Evolutionary conservation across 2,329 filamentous ascomycete species (phyloP).

Genomic region (Beauveria caledonica): DNA sequence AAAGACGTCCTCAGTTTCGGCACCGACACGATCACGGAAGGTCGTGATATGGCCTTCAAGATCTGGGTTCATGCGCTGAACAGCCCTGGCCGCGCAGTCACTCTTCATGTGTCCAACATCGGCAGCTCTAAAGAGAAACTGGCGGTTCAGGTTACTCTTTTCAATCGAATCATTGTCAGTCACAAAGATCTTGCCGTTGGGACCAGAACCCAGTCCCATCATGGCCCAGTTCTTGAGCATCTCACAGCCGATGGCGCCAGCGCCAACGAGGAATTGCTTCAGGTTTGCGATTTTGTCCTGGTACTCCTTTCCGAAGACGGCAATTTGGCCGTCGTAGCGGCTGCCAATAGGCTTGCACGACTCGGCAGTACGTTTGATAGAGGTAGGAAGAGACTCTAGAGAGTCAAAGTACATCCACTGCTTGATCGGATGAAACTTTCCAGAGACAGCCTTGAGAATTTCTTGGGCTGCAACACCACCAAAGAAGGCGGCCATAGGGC

Average conservation of each 20-base stretch:
- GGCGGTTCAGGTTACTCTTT: constrained; percentile 95
- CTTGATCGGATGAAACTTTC: constrained; percentile 91
- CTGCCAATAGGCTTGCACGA: constrained; percentile 77
- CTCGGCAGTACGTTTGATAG: constrained; percentile 68
- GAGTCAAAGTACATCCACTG: constrained; percentile 99
- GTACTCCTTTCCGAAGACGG: constrained; percentile 87
- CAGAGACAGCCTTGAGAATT: constrained; percentile 91
- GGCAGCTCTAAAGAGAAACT: constrained; percentile 88
- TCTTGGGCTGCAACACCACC: constrained; percentile 91
- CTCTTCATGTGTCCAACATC: constrained; percentile 97
- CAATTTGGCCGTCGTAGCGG: constrained; percentile 94
- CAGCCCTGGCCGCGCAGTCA: constrained; percentile 83
- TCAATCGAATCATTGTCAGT: constrained; percentile 99
- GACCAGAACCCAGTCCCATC: constrained; percentile 87
- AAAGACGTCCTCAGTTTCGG: constrained; percentile 89
- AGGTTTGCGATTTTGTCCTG: constrained; percentile 89
- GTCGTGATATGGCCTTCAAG: constrained; percentile 77
- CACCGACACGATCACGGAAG: constrained; percentile 81
- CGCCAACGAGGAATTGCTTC: constrained; percentile 89
- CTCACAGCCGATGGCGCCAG: constrained; percentile 95
- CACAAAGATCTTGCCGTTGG: constrained; percentile 79
- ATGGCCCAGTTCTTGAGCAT: constrained; percentile 99
- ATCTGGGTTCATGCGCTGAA: constrained; percentile 91
- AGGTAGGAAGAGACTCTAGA: constrained; percentile 83
- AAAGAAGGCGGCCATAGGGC: constrained; percentile 89